Conservation (phyloP, 1,284 basidiomycete genomes). For the Leccinum cinnamomeum region DNA sequence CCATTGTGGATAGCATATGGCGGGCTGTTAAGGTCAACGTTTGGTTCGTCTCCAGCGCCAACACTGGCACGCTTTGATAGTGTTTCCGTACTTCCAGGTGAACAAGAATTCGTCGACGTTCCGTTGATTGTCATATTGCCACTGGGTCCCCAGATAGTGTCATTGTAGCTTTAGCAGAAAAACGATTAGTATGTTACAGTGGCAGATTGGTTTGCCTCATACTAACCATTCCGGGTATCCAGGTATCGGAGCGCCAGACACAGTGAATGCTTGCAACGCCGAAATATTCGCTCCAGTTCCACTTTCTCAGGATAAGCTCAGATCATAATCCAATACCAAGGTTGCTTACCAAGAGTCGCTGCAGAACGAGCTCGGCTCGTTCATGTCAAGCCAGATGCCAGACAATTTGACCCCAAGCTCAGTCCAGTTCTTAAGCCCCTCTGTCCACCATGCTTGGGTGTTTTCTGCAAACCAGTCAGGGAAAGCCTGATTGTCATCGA, state of each 20-base stretch:
- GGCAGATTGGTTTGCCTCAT: background rate
- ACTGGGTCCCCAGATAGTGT: slow-evolving; percentile 60
- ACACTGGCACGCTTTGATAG: slow-evolving; percentile 22
- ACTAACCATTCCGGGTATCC: slow-evolving; percentile 64
- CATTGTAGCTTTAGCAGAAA: slow-evolving; percentile 53
- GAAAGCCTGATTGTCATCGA: slow-evolving; percentile 42
- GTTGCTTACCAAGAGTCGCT: slow-evolving; percentile 57
- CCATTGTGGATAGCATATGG: slow-evolving; percentile 76
- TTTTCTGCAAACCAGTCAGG: slow-evolving; percentile 70
- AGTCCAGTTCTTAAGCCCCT: slow-evolving; percentile 61
- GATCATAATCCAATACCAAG: background rate
- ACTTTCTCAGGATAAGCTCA: slow-evolving; percentile 32
- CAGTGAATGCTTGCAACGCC: slow-evolving; percentile 37
- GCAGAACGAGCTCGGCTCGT: slow-evolving; percentile 67
- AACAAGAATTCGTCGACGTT: slow-evolving; percentile 49
- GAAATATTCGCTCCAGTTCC: slow-evolving; percentile 55
- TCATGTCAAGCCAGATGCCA: slow-evolving; percentile 80
- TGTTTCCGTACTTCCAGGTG: slow-evolving; percentile 6
- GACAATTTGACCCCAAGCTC: slow-evolving; percentile 58
- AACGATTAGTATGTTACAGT: background rate
- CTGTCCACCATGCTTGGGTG: slow-evolving; percentile 58
- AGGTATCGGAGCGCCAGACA: slow-evolving; percentile 46
- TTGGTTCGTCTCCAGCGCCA: slow-evolving; percentile 45
- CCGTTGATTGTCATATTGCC: slow-evolving; percentile 77
- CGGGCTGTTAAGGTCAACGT: slow-evolving; percentile 51